Evolutionary conservation across 495 filamentous ascomycete genomes (phyloP).

Genomic region (Aspergillus panamensis): DNA sequence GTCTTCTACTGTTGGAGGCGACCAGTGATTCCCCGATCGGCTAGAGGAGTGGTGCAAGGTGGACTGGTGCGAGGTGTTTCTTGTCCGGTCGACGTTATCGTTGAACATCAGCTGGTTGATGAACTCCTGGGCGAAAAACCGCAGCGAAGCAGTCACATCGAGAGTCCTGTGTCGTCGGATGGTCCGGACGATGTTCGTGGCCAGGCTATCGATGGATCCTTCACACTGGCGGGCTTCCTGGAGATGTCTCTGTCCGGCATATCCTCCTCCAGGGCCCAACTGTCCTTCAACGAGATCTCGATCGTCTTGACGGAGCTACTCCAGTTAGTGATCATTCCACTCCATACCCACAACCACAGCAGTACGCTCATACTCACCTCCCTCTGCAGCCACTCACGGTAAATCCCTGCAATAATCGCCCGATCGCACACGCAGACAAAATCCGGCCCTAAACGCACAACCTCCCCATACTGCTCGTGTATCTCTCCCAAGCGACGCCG

Average conservation of each 20-base stretch:
- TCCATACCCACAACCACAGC: neutral
- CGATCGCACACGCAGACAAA: constrained; percentile 48
- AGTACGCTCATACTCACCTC: constrained; percentile 8
- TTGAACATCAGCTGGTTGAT: neutral
- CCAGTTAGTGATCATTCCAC: neutral
- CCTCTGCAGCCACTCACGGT: neutral
- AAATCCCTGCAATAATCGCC: constrained; percentile 29
- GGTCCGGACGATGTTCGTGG: constrained; percentile 7
- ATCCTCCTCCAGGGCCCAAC: no score
- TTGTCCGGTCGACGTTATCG: neutral
- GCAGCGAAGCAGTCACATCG: constrained; percentile 11
- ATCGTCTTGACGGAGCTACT: neutral
- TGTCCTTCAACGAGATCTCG: no score
- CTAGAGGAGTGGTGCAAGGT: neutral
- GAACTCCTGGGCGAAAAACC: constrained; percentile 19
- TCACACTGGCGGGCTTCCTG: constrained; percentile 8
- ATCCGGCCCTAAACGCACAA: constrained; percentile 56
- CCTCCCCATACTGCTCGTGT: constrained; percentile 49
- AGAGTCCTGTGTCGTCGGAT: constrained; percentile 11
- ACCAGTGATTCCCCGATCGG: neutral
- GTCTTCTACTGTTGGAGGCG: constrained; percentile 11
- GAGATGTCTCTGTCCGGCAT: neutral
- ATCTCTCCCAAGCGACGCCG: constrained; percentile 23
- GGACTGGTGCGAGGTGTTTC: neutral
- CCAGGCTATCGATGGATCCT: constrained; percentile 13